Evolutionary conservation across 75 land plant genomes (phyloP).

Genomic region (Selaginella tamariscina): DNA sequence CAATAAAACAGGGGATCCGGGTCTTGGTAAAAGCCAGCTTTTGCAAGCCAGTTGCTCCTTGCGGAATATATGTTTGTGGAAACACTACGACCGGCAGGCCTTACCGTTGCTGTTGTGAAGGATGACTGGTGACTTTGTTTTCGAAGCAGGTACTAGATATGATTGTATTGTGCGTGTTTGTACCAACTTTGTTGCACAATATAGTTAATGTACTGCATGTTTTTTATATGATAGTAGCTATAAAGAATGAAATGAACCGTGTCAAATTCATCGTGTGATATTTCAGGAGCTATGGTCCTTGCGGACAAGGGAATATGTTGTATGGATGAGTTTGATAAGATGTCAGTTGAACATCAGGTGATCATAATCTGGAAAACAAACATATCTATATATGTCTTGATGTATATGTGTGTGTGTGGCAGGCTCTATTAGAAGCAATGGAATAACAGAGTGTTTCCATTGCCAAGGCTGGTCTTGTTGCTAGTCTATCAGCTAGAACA

Average conservation of each 20-base stretch:
- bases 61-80: constrained; percentile 98
- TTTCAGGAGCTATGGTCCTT: too few species aligned
- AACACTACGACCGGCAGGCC: constrained; percentile 97
- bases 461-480: constrained; percentile 96
- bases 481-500: constrained; percentile 91
- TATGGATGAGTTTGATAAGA: constrained; percentile 98
- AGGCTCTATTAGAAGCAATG: constrained; percentile 96
- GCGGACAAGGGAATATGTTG: constrained; percentile 93
- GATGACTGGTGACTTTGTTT: constrained; percentile 96
- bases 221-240: too few species aligned
- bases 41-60: constrained; percentile 95
- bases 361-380: too few species aligned
- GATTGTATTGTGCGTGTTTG: too few species aligned
- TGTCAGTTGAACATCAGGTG: constrained; percentile 95
- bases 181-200: too few species aligned
- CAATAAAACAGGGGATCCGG: constrained; percentile 71
- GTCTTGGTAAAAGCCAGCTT: too few species aligned
- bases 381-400: too few species aligned
- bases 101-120: constrained; percentile 95
- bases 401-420: constrained; percentile 3
- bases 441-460: constrained; percentile 98
- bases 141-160: constrained; percentile 98
- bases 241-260: too few species aligned
- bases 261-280: too few species aligned
- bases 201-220: too few species aligned